These are phyloP conservation scores for Suillus alpinus DNA, from an alignment of 768 basidiomycete genomes.

Conservation along the genomic window DNA sequence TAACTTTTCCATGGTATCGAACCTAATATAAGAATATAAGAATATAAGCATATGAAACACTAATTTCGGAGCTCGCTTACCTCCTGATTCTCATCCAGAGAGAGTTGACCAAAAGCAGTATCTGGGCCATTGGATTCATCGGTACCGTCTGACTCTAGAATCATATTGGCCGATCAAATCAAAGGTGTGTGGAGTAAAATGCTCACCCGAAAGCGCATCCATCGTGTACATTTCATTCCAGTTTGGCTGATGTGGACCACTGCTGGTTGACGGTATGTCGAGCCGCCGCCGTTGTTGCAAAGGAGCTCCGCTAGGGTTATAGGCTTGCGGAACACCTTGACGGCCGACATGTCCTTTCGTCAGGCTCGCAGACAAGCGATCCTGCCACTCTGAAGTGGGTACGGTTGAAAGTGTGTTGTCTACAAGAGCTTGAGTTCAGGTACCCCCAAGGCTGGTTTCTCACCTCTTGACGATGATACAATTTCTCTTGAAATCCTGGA, in stretches of 20 bases:
- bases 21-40: conserved; percentile 43
- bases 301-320: conserved; percentile 33
- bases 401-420: conserved; percentile 59
- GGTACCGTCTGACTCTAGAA: conserved; percentile 35
- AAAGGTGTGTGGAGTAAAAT: conserved; percentile 6
- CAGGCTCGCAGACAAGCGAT: conserved; percentile 59
- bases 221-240: conserved; percentile 65
- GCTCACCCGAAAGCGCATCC: conserved; percentile 36
- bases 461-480: conserved; percentile 69
- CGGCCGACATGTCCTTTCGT: conserved; percentile 27
- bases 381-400: conserved; percentile 79
- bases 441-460: conserved; percentile 6
- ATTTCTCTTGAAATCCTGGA: conserved; percentile 78
- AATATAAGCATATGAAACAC: not conserved
- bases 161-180: conserved; percentile 15
- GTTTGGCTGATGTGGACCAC: conserved; percentile 32
- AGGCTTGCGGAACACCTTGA: conserved; percentile 17
- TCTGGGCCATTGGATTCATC: conserved; percentile 42
- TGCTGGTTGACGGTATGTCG: conserved; percentile 17
- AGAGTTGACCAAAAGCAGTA: conserved; percentile 66
- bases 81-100: conserved; percentile 75
- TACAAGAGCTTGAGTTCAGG: conserved; percentile 18
- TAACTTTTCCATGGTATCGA: conserved; percentile 78
- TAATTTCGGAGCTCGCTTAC: conserved; percentile 33
- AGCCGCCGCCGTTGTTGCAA: conserved; percentile 48